phyloP scores from a whole-genome alignment of 495 filamentous ascomycete genomes.

The Lepraria neglecta region DNA sequence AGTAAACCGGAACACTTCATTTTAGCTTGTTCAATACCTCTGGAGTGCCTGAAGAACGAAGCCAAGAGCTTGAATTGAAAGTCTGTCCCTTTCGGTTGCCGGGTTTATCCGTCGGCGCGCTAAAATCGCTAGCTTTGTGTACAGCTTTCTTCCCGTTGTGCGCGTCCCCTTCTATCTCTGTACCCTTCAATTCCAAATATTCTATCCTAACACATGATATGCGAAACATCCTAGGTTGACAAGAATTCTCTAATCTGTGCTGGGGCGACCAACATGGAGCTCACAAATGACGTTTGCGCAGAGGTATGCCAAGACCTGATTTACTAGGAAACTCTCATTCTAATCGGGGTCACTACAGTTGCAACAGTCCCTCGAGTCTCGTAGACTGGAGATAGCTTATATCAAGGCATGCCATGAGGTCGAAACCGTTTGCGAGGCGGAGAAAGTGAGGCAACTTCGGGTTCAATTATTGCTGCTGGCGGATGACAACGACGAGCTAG shows the following conservation, averaged over 20 bases:
- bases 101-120: slow-evolving; percentile 2
- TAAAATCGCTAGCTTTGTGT: slow-evolving; percentile 4
- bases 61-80: neutral
- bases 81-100: slow-evolving; percentile 11
- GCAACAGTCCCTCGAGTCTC: slow-evolving; percentile 44
- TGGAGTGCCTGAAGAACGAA: slow-evolving; percentile 34
- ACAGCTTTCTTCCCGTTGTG: slow-evolving; percentile 3
- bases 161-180: neutral
- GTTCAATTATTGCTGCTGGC: slow-evolving; percentile 61
- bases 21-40: slow-evolving; percentile 32
- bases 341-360: slow-evolving; percentile 11
- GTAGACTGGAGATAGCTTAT: slow-evolving; percentile 59
- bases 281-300: neutral
- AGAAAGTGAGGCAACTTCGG: slow-evolving; percentile 57
- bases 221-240: neutral
- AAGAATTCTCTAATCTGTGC: neutral
- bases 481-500: slow-evolving; percentile 63
- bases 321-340: neutral
- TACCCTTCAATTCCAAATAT: neutral
- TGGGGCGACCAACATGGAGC: slow-evolving; percentile 1
- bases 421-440: slow-evolving; percentile 57
- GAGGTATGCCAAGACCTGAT: neutral
- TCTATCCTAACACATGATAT: neutral
- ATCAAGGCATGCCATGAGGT: slow-evolving; percentile 51
- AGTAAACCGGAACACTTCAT: slow-evolving; percentile 52